Base-by-base conservation (phyloP, 2,329 filamentous ascomycete genomes). In the Neodidymelliopsis sp. region DNA sequence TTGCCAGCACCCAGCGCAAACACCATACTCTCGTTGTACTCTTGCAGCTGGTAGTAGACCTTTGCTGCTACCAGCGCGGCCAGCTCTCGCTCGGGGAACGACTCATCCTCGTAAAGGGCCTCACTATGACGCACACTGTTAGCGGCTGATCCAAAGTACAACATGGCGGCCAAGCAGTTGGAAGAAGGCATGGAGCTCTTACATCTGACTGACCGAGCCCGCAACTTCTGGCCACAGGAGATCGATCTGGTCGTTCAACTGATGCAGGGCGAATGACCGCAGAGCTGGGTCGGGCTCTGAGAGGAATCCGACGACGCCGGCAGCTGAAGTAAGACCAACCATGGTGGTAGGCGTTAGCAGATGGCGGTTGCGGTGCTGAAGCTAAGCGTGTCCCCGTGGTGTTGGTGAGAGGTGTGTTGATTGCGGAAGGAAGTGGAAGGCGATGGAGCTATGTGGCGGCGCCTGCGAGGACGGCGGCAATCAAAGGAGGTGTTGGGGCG, bases 21-120 rank as follows among this genome's bases (percentile, higher is more conserved):
- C 41, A 90, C 89, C 93, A 99, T 97, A 76, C 93, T 97, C 79
- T 99, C 94, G 72, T 97, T 94, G 80, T 99, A 99, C 74, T 94
- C 94, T 77, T 97, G 91, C 42, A 99, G 86, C 72, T 99, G 94
- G 72, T 97, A 99, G 79, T 97, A 99, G 62, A 97, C 91, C 82
- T 99, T 99, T 63, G 94, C 89, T 31, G 96, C 89, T 44, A 99
- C 91, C 38, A 99, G 83, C 43, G 94, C 94, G 45, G 94, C 94
- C 47, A 99, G 87, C 73, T 94, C 90, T 68, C 93, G 90, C 74
- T 99, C 89, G 37, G 92, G 89, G 69, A 99, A 99, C 53, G 84
- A 83, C 67, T 96, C 91, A 77, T 99, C 93, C 82, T 99, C 94
- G 76, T 96, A 99, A 39, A 99, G 85, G 45, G 91, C 90, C 83